A percentile compares a stretch with the other conserved stretches of the same genome.
Conservation (phyloP, 257 asterid species). For the Verbena officinalis region DNA sequence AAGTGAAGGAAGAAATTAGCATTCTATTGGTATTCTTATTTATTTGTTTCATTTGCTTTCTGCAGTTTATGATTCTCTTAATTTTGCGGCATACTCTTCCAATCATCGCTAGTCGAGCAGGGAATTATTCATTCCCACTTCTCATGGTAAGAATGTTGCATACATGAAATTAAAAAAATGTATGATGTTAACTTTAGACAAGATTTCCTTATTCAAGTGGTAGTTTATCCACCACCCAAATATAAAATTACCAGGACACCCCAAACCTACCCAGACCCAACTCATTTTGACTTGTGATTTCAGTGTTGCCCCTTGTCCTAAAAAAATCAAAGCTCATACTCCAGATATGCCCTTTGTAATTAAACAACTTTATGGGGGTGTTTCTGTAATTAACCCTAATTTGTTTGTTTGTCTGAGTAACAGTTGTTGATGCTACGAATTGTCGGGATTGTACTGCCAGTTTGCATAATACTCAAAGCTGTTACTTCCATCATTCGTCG, state of each 20-base stretch:
- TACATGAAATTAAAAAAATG: conserved; percentile 7
- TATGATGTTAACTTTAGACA: background rate
- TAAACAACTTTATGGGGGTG: too few relatives aligned
- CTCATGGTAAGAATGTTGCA: conserved; percentile 60
- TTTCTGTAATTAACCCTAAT: too few relatives aligned
- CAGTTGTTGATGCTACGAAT: conserved; percentile 74
- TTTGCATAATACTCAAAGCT: conserved; percentile 80
- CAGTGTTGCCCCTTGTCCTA: too few relatives aligned
- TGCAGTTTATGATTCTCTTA: conserved; percentile 88
- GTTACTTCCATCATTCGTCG: conserved; percentile 62
- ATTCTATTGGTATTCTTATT: conserved; percentile 1
- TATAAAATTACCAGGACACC: too few relatives aligned
- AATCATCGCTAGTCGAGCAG: conserved; percentile 60
- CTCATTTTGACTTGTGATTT: too few relatives aligned
- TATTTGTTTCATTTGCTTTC: background rate
- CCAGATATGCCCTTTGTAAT: too few relatives aligned
- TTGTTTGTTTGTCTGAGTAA: conserved; percentile 12
- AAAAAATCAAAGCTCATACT: too few relatives aligned
- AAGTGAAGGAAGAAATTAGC: too few relatives aligned
- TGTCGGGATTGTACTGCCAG: conserved; percentile 76
- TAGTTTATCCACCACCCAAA: too few relatives aligned
- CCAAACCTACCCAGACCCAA: too few relatives aligned
- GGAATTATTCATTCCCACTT: conserved; percentile 68
- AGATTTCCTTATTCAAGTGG: too few relatives aligned
- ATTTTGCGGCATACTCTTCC: conserved; percentile 88